Conservation (phyloP, 768 basidiomycete species). For the Aureoboletus auriporus region DNA sequence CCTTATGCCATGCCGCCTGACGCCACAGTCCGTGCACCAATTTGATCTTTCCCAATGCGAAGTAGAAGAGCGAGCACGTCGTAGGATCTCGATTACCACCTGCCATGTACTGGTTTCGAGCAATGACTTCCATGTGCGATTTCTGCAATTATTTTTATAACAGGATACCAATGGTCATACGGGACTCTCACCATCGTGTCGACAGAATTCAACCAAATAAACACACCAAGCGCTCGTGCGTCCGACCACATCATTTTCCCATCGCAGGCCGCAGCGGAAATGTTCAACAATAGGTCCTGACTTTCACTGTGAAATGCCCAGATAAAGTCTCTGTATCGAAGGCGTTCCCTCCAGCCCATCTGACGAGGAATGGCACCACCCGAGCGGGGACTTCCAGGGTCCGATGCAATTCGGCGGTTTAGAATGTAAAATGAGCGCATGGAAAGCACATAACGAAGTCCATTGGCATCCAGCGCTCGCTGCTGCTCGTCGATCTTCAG, state of each 20-base stretch:
- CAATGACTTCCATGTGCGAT: slow-evolving; percentile 80
- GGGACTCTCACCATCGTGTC: slow-evolving; percentile 66
- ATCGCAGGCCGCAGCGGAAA: slow-evolving; percentile 67
- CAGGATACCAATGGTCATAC: background rate
- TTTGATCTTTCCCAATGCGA: slow-evolving; percentile 89
- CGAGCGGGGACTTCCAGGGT: slow-evolving; percentile 43
- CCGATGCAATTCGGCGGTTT: slow-evolving; percentile 57
- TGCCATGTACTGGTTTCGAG: slow-evolving; percentile 89
- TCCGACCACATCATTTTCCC: slow-evolving; percentile 90
- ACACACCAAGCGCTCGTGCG: slow-evolving; percentile 80
- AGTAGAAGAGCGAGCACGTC: slow-evolving; percentile 87
- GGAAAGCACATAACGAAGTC: slow-evolving; percentile 88
- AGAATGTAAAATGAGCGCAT: slow-evolving; percentile 90
- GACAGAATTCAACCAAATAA: slow-evolving; percentile 79
- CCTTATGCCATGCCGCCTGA: slow-evolving; percentile 91
- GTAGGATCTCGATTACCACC: slow-evolving; percentile 87
- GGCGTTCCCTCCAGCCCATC: slow-evolving; percentile 64
- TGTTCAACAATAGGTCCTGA: slow-evolving; percentile 76
- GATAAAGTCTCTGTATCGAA: slow-evolving; percentile 90
- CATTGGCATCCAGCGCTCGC: slow-evolving; percentile 88
- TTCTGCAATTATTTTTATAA: slow-evolving; percentile 42
- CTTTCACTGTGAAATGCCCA: slow-evolving; percentile 98
- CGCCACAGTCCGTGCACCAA: slow-evolving; percentile 95
- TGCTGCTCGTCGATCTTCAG: slow-evolving; percentile 82
- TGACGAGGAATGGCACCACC: slow-evolving; percentile 38